phyloP scores from a whole-genome alignment of 2,329 filamentous ascomycete genomes.

The Thielaviopsis ethacetica region DNA sequence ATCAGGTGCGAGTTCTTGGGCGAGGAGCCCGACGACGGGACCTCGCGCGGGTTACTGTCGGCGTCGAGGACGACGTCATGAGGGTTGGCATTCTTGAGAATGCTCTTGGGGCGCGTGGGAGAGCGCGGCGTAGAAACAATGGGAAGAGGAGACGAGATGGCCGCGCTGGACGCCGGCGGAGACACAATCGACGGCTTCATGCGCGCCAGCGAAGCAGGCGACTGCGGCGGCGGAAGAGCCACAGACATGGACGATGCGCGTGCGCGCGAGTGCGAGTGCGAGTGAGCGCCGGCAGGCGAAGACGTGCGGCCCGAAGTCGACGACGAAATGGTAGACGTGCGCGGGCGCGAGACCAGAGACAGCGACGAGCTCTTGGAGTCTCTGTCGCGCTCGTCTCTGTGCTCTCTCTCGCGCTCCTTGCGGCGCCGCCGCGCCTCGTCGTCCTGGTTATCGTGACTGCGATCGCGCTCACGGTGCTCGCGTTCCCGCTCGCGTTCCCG shows the following conservation, averaged over 20 bases:
- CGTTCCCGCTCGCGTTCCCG: slow-evolving; percentile 12
- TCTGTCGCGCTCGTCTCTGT: slow-evolving; percentile 17
- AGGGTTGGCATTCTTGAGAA: slow-evolving; percentile 44
- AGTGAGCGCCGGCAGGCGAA: slow-evolving; percentile 19
- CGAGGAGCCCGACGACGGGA: slow-evolving; percentile 19
- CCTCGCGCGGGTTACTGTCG: slow-evolving; percentile 25
- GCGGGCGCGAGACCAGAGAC: too few relatives aligned
- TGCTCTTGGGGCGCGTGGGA: slow-evolving; percentile 31
- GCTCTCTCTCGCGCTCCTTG: slow-evolving; percentile 20
- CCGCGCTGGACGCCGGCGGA: slow-evolving; percentile 1
- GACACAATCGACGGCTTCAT: slow-evolving; percentile 6
- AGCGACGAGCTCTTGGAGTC: too few relatives aligned
- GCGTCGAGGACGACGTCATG: slow-evolving; percentile 39
- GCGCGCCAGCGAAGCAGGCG: background rate
- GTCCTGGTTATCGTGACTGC: too few relatives aligned
- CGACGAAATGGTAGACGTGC: slow-evolving; percentile 12
- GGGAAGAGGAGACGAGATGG: background rate
- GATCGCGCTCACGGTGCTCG: slow-evolving; percentile 15
- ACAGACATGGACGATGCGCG: slow-evolving; percentile 9
- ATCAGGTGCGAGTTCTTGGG: slow-evolving; percentile 14
- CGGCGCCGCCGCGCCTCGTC: slow-evolving; percentile 18
- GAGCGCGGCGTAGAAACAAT: background rate
- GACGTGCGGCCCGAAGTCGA: slow-evolving; percentile 14
- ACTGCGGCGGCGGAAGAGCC: background rate
- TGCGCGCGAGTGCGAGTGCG: slow-evolving; percentile 2